phyloP scores from a whole-genome alignment of 345 rosid species.

The Brassica carinata region DNA sequence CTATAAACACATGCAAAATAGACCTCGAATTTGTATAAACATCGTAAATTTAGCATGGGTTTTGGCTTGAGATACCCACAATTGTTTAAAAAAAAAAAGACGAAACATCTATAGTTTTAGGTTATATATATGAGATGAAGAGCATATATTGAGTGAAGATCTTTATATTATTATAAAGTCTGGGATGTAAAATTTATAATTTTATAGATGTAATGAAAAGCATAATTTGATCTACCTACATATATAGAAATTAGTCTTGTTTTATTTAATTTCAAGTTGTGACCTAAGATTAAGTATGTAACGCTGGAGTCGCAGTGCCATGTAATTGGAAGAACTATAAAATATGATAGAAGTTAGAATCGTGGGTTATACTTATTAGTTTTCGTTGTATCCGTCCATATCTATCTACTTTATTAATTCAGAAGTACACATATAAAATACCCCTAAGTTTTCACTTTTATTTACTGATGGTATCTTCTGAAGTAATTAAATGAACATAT shows the following conservation, averaged over 20 bases:
- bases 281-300: background rate
- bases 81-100: background rate
- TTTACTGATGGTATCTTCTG: no score
- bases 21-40: background rate
- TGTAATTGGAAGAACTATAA: conserved; percentile 13
- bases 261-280: conserved; percentile 3
- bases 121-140: background rate
- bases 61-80: background rate
- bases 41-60: background rate
- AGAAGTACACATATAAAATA: no score
- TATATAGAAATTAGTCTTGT: background rate
- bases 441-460: no score
- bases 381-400: conserved; percentile 9
- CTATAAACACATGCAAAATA: background rate
- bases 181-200: background rate
- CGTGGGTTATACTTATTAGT: conserved; percentile 12
- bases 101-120: background rate
- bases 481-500: no score
- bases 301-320: conserved; percentile 4
- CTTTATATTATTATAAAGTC: background rate
- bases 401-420: no score
- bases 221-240: background rate
- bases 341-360: conserved; percentile 30
- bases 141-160: background rate
- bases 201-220: conserved; percentile 2